Evolutionary conservation across 768 basidiomycete genomes (phyloP).

Genomic region (Boletus reticulatus): DNA sequence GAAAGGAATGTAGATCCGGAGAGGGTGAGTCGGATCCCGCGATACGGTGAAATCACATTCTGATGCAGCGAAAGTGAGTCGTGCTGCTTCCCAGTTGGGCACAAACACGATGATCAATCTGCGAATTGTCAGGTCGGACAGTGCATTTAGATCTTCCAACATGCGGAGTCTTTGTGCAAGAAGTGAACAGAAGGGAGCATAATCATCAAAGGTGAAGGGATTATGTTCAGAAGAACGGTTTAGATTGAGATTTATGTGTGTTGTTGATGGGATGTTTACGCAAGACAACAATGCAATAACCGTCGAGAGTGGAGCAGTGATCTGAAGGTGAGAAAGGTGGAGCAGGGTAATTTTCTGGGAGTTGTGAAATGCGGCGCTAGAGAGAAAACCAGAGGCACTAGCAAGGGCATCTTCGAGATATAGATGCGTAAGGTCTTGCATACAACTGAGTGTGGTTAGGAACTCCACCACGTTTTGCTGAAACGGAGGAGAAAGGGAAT

Average conservation of each 20-base stretch:
- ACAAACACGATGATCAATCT: too few species aligned
- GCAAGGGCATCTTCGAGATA: too few species aligned
- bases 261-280: background rate
- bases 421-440: background rate
- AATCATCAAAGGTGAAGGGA: background rate
- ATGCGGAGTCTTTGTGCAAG: background rate
- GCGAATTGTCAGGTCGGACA: too few species aligned
- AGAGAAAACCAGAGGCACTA: background rate
- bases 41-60: too few species aligned
- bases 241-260: background rate
- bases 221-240: background rate
- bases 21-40: too few species aligned
- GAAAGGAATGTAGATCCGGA: too few species aligned
- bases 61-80: too few species aligned
- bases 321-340: background rate
- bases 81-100: too few species aligned
- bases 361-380: background rate
- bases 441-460: background rate
- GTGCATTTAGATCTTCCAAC: too few species aligned
- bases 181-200: background rate
- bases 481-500: background rate
- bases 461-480: background rate
- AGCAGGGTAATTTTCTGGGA: background rate
- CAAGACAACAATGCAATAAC: background rate
- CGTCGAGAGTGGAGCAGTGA: background rate